Conservation (phyloP, 345 rosid species). For the Aquilaria malaccensis region DNA sequence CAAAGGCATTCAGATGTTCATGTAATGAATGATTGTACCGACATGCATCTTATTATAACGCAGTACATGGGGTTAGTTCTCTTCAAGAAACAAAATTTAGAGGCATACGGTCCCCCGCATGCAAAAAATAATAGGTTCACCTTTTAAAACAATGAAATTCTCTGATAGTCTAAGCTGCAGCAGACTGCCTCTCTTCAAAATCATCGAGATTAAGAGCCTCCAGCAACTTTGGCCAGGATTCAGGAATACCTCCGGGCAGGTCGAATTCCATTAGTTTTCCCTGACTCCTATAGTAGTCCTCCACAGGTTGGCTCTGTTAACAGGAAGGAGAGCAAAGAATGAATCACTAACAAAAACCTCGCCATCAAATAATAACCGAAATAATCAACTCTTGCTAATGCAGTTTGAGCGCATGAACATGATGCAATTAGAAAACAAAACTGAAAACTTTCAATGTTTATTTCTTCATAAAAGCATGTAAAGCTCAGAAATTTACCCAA, state of each 20-base stretch:
- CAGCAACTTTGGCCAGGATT: conserved; percentile 94
- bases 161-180: conserved; percentile 44
- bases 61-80: conserved; percentile 7
- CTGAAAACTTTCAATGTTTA: no score
- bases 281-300: conserved; percentile 61
- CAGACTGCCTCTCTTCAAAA: conserved; percentile 60
- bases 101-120: conserved; percentile 36
- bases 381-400: no score
- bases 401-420: no score
- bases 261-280: conserved; percentile 80
- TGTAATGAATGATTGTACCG: conserved; percentile 8
- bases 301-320: conserved; percentile 85
- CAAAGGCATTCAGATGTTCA: conserved; percentile 10
- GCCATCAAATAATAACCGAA: no score
- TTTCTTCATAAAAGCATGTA: no score
- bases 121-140: conserved; percentile 47
- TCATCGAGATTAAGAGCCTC: conserved; percentile 83
- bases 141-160: conserved; percentile 20
- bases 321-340: conserved; percentile 3
- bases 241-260: conserved; percentile 91
- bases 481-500: no score
- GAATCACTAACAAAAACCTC: neutral
- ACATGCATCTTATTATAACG: no score
- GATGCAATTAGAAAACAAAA: no score
- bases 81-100: conserved; percentile 40